A percentile compares a stretch with the other conserved stretches of the same genome.
phyloP scores from a whole-genome alignment of 495 filamentous ascomycete species.

The Xylaria curta region DNA sequence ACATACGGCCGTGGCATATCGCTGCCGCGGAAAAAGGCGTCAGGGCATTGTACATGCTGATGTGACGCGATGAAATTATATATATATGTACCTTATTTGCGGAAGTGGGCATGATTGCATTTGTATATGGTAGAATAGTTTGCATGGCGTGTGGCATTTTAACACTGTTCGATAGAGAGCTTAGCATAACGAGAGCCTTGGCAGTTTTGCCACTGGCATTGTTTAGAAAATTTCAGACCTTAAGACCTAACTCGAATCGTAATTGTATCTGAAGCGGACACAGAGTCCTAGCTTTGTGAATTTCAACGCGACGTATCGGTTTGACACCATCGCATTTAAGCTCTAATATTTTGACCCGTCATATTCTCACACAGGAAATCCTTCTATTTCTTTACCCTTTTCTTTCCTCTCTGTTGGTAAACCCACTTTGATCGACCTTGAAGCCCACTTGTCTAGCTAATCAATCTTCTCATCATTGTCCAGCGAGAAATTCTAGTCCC shows the following conservation, averaged over 20 bases:
- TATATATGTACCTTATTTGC: background rate
- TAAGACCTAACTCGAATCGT: background rate
- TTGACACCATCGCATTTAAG: background rate
- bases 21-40: conserved; percentile 75
- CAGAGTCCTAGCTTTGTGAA: too few relatives aligned
- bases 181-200: conserved; percentile 15
- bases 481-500: background rate
- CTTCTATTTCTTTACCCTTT: background rate
- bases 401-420: background rate
- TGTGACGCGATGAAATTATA: conserved; percentile 44
- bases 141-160: conserved; percentile 25
- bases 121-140: background rate
- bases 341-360: background rate
- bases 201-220: background rate
- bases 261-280: background rate
- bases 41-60: conserved; percentile 61
- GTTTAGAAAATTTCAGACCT: background rate
- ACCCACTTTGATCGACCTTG: background rate
- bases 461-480: background rate
- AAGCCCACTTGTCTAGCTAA: conserved; percentile 11
- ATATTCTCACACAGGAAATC: background rate
- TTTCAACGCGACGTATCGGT: background rate
- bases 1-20: conserved; percentile 85
- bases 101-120: conserved; percentile 7
- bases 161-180: conserved; percentile 19